phyloP scores from a whole-genome alignment of 2,329 filamentous ascomycete genomes.

The Fusarium sp. region DNA sequence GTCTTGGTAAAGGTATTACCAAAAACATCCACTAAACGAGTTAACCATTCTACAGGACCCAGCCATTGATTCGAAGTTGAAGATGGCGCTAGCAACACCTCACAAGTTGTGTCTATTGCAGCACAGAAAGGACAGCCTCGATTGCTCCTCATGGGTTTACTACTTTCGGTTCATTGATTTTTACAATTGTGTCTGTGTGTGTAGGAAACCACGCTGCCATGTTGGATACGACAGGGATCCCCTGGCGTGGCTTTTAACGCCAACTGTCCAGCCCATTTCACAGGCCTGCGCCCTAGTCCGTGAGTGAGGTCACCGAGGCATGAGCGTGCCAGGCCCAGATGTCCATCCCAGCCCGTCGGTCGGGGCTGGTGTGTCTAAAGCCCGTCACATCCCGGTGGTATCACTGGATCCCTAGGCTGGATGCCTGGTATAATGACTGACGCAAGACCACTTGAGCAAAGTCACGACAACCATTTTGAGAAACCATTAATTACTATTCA shows the following conservation, averaged over 20 bases:
- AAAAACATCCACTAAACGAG: neutral
- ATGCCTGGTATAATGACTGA: neutral
- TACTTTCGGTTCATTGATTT: neutral
- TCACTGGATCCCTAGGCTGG: neutral
- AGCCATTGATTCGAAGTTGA: neutral
- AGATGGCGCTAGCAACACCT: neutral
- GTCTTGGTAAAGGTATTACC: neutral
- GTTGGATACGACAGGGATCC: constrained; percentile 18
- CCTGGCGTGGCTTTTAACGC: constrained; percentile 19
- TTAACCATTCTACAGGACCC: neutral
- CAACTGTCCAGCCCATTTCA: constrained; percentile 4
- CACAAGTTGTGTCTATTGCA: neutral
- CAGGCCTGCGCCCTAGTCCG: constrained; percentile 1
- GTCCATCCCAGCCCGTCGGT: constrained; percentile 40
- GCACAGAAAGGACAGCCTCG: neutral
- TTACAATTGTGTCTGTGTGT: neutral
- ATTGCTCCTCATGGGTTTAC: constrained; percentile 28
- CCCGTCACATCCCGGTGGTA: constrained; percentile 17
- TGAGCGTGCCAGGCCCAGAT: constrained; percentile 23
- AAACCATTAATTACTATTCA: neutral
- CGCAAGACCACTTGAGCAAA: neutral
- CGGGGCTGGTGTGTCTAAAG: constrained; percentile 11
- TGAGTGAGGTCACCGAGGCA: constrained; percentile 20
- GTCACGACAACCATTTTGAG: neutral
- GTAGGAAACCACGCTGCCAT: constrained; percentile 10